Evolutionary conservation across 257 asterid species (phyloP), one percentile per base, ranked within the genome.

Genomic region (Primulina huaijiensis): DNA sequence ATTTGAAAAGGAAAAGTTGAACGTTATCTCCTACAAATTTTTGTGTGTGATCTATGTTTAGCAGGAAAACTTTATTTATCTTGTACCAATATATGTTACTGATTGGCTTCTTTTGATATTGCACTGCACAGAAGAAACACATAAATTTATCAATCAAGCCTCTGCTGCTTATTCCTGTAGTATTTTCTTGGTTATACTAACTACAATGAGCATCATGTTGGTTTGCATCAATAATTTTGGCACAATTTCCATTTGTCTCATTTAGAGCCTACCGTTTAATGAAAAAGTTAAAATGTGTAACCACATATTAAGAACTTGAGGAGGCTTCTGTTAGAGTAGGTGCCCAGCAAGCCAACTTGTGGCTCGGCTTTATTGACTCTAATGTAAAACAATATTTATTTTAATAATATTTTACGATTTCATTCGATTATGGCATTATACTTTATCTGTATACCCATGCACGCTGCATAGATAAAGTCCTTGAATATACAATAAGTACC

Each of bases 241-340:
- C 57, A 14, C 7, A 64, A 61, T 62, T 65, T 61, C 64, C 8
- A 25, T 34, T 75, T 62, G 16, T 52, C 58, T 29, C 40, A 27
- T 52, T 35, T 43, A 43, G 3, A 43, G 35, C 16, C 29, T 65
- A 57, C 61, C 21, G 37, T 64, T 46, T 19, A 53, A 12, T 58
- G 62, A 5, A 16, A 31, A 19, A 8, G 21, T 62, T 35, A 50
- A 60, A 64, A 62, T 46, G 46, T 62, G 34, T 20, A 25, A 68
- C 43, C 37, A 27, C 56, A 46, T 52, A 65, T 23, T 46, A 69
- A 25, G 46, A 65, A 63, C 23, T 67, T 69, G 33, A 65, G 59
- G n/a, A n/a, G n/a, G n/a, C n/a, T n/a, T n/a, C n/a, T n/a, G n/a
- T n/a, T n/a, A n/a, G n/a, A n/a, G n/a, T n/a, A n/a, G n/a, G n/a